Evolutionary conservation across 768 basidiomycete species (phyloP).

Genomic region (Podaxis rugospora): DNA sequence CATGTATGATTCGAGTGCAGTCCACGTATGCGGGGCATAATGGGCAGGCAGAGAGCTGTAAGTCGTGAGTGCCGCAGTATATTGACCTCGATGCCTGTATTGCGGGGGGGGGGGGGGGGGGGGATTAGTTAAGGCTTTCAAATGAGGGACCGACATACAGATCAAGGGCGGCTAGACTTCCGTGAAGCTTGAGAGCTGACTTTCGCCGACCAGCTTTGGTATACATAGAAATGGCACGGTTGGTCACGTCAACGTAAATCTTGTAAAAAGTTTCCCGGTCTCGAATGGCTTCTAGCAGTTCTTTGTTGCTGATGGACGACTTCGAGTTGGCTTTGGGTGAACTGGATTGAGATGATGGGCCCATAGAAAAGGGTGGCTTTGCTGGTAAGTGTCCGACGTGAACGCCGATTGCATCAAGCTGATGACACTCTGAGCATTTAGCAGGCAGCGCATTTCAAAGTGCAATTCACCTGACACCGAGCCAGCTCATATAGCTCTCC

Average conservation of each 20-base stretch:
- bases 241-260: constrained; percentile 69
- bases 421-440: constrained; percentile 1
- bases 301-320: constrained; percentile 49
- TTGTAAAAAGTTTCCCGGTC: constrained; percentile 67
- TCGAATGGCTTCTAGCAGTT: constrained; percentile 54
- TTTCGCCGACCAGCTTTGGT: constrained; percentile 79
- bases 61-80: constrained; percentile 58
- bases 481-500: constrained; percentile 92
- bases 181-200: constrained; percentile 82
- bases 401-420: constrained; percentile 88
- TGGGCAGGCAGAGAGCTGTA: constrained; percentile 83
- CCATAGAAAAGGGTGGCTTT: constrained; percentile 66
- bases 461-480: constrained; percentile 63
- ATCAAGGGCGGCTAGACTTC: constrained; percentile 84
- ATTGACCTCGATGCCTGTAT: constrained; percentile 61
- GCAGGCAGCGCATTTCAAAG: background rate
- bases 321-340: constrained; percentile 18
- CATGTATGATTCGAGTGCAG: constrained; percentile 75
- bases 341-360: constrained; percentile 23
- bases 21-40: constrained; percentile 80
- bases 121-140: background rate
- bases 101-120: background rate
- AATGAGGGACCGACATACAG: constrained; percentile 49
- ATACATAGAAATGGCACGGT: constrained; percentile 82
- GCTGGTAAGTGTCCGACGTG: constrained; percentile 65